Base-by-base conservation (phyloP, 2,329 filamentous ascomycete genomes). In the Neofusicoccum cordaticola region DNA sequence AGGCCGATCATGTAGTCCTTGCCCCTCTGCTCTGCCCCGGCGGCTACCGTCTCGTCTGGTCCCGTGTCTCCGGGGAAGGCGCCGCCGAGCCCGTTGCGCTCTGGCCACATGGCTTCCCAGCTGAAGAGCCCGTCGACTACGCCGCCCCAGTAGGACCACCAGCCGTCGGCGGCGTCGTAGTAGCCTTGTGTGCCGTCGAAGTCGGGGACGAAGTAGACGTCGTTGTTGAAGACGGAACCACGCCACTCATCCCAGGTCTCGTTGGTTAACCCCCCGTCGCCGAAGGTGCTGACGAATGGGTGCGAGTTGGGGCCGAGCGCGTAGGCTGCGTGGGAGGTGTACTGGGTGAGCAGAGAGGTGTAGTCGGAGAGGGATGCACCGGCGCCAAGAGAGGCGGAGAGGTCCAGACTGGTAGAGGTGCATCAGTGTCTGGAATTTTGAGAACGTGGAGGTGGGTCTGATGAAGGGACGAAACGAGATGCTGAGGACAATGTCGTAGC, bases 91-190 rank as follows among this genome's bases (percentile, higher is more conserved):
- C 47, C 47, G 19, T 67, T 69, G 2, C 56, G 15, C 6, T 37
- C 50, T 1, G 76, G 75, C 77, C 77, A 78, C 27, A 73, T 69
- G 1, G 74, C 71, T 68, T 78, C 76, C 77, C 77, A 79, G 68
- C 70, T 77, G 63, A 78, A 78, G 3, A 77, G 67, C 8, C 76
- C 76, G 62, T 78, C 75, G 15, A 78, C 58, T 1, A 71, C 68
- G 60, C 67, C 68, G 34, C 69, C 69, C 74, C 75, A 78, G 39
- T 69, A 69, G 31, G 68, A 60, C 66, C 73, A 73, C 67, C 71
- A 76, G 1, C 45, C 66, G 0, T 66, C 45, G 19, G 72, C 68
- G 60, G 71, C 66, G 51, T 67, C 69, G 63, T 78, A 78, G 67
- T 78, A 78, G 53, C 71, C 71, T 5, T 63, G 53, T 34, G 72